Conservation (phyloP, 2,329 filamentous ascomycete species). For the Myriangium duriaei region DNA sequence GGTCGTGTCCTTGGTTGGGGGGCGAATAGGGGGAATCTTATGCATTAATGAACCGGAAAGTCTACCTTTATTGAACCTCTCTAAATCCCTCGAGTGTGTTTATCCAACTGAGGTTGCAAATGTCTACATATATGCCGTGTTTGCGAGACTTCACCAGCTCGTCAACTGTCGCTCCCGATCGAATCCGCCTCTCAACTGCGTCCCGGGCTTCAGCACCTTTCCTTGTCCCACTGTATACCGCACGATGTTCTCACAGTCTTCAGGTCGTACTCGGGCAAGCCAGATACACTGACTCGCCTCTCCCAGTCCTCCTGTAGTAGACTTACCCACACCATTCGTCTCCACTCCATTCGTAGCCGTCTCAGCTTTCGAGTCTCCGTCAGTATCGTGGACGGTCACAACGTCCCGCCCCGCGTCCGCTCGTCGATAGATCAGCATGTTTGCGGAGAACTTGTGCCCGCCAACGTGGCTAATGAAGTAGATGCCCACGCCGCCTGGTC, state of each 20-base stretch:
- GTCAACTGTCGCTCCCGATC: conserved; percentile 67
- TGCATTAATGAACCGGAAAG: conserved; percentile 2
- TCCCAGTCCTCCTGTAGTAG: conserved; percentile 23
- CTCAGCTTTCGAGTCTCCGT: conserved; percentile 13
- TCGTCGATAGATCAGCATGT: conserved; percentile 79
- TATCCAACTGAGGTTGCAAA: no score
- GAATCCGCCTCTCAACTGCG: conserved; percentile 80
- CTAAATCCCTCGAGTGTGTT: no score
- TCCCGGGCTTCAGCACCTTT: conserved; percentile 81
- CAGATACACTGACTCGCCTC: conserved; percentile 79
- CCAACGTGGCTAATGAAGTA: conserved; percentile 96
- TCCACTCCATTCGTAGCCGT: conserved; percentile 23
- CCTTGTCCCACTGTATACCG: conserved; percentile 82
- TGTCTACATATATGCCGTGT: no score
- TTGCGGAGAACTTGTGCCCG: conserved; percentile 92
- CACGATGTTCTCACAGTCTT: conserved; percentile 88
- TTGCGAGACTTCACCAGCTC: conserved; percentile 74
- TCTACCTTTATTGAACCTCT: no score
- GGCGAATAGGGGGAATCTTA: no score
- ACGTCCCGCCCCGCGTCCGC: conserved; percentile 23
- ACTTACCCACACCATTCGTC: conserved; percentile 26
- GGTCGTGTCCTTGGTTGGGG: no score
- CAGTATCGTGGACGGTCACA: conserved; percentile 14
- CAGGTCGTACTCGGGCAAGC: conserved; percentile 71
- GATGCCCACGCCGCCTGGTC: conserved; percentile 84